A percentile compares a stretch with the other conserved stretches of the same genome.
Evolutionary conservation across 139 green algal species (phyloP).

Genomic region (Raphidocelis subcapitata): DNA sequence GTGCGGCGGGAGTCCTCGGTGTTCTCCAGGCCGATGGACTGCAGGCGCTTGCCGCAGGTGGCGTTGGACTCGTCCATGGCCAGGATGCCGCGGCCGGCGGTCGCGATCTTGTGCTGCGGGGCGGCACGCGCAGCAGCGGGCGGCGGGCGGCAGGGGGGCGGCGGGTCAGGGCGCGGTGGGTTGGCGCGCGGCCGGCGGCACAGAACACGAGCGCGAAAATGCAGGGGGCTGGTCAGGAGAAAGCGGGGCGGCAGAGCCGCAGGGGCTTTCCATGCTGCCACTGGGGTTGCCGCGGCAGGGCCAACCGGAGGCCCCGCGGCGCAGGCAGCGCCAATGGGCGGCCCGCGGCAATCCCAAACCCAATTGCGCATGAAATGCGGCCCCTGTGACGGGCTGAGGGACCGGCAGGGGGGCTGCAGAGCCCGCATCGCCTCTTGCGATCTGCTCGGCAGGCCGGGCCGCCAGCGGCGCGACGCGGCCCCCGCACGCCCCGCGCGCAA

Average conservation of each 20-base stretch:
- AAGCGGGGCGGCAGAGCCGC: too few relatives aligned
- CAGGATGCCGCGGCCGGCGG: slow-evolving; percentile 81
- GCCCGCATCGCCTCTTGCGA: too few relatives aligned
- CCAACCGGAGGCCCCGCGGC: too few relatives aligned
- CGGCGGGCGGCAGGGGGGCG: too few relatives aligned
- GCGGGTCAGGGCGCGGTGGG: neutral
- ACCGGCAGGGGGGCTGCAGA: too few relatives aligned
- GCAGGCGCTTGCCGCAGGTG: slow-evolving; percentile 95
- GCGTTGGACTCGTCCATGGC: slow-evolving; percentile 99
- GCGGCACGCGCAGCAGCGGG: neutral
- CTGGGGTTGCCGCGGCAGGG: neutral
- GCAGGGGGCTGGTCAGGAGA: neutral
- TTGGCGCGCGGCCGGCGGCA: neutral
- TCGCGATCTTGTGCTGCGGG: slow-evolving; percentile 13
- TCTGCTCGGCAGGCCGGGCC: too few relatives aligned
- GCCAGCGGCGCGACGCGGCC: too few relatives aligned
- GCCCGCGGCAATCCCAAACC: too few relatives aligned
- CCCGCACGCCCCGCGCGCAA: too few relatives aligned
- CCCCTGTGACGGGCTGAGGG: too few relatives aligned
- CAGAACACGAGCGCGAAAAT: neutral
- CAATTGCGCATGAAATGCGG: too few relatives aligned
- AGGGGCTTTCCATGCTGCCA: neutral
- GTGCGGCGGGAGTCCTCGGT: slow-evolving; percentile 96
- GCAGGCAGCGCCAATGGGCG: too few relatives aligned
- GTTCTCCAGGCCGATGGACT: slow-evolving; percentile 98